These are phyloP conservation scores for Wallacemonas rigidus DNA, from an alignment of 208 protist genomes.

Conservation along the genomic window DNA sequence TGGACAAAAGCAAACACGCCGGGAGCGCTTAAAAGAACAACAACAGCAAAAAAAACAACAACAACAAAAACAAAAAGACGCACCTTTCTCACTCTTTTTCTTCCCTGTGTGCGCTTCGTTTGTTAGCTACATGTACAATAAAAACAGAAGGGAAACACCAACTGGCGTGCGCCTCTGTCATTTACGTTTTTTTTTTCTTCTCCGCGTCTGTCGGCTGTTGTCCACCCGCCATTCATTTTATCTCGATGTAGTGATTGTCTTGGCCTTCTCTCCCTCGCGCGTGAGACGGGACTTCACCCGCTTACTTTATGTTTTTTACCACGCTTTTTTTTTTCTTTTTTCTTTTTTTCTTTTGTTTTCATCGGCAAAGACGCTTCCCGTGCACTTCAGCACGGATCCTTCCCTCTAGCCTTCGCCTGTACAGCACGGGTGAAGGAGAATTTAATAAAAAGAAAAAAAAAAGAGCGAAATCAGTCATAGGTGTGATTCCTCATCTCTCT, in stretches of 20 bases:
- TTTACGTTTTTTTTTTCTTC: conserved; percentile 8
- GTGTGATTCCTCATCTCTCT: no score
- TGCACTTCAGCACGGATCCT: no score
- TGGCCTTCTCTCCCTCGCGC: no score
- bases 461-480: no score
- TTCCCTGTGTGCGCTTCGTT: background rate
- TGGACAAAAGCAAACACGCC: background rate
- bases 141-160: no score
- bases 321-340: conserved; percentile 1
- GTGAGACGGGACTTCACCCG: background rate
- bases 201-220: background rate
- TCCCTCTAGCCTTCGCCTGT: no score
- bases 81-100: background rate
- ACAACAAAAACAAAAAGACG: background rate
- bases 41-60: background rate
- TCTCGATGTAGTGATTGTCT: background rate
- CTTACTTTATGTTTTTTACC: background rate
- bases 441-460: no score
- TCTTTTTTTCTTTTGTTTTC: background rate
- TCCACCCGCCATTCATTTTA: no score
- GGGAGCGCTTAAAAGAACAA: background rate
- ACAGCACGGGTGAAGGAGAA: no score
- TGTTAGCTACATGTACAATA: no score
- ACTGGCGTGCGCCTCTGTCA: no score
- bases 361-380: background rate